phyloP scores from a whole-genome alignment of 1,139 yeast genomes.

The Nakaseomyces nivariensis region DNA sequence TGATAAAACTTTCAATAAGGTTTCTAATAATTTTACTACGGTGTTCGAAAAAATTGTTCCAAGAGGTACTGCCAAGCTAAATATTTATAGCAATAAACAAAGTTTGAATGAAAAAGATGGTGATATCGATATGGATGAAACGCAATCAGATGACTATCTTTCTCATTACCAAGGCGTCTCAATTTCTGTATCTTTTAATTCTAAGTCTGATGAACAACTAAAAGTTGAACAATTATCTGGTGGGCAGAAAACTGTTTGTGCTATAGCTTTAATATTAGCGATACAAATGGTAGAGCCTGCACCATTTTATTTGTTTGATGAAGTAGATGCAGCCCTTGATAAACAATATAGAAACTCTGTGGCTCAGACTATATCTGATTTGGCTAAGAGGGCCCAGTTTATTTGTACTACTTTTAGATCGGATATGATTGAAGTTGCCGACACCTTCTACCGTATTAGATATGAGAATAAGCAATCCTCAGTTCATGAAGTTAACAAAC shows the following conservation, averaged over 20 bases:
- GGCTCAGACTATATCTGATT: slow-evolving; percentile 59
- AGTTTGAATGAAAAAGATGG: slow-evolving; percentile 14
- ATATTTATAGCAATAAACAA: slow-evolving; percentile 39
- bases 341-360: slow-evolving; percentile 86
- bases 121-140: slow-evolving; percentile 15
- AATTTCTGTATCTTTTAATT: slow-evolving; percentile 82
- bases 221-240: slow-evolving; percentile 89
- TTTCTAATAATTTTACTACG: slow-evolving; percentile 61
- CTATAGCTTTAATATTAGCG: slow-evolving; percentile 84
- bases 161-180: slow-evolving; percentile 74
- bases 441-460: slow-evolving; percentile 79
- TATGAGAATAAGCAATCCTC: slow-evolving; percentile 77
- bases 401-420: slow-evolving; percentile 94
- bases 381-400: slow-evolving; percentile 69
- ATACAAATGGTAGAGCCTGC: slow-evolving; percentile 95
- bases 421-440: slow-evolving; percentile 83
- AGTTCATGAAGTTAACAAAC: slow-evolving; percentile 57
- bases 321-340: slow-evolving; percentile 91
- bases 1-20: slow-evolving; percentile 76
- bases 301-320: slow-evolving; percentile 91
- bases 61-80: slow-evolving; percentile 63
- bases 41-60: slow-evolving; percentile 80
- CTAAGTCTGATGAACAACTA: slow-evolving; percentile 77
- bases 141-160: slow-evolving; percentile 28
- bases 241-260: slow-evolving; percentile 93